Evolutionary conservation across 768 basidiomycete species (phyloP).

Genomic region (Chiua virens): DNA sequence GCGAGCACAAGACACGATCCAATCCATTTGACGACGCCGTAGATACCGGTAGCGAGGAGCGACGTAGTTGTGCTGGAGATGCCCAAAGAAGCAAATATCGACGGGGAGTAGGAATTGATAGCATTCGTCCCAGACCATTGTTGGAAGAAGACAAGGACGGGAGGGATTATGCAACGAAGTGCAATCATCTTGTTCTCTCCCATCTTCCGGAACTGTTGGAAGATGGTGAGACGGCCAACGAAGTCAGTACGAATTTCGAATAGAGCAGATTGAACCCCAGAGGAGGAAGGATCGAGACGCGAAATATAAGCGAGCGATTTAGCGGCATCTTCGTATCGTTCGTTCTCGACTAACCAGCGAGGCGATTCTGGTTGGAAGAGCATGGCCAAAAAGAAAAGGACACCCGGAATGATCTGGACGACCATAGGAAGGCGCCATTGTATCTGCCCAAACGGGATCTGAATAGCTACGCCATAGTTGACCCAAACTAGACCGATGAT

Average conservation of each 20-base stretch:
- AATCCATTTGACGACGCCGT: conserved; percentile 42
- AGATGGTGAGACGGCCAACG: conserved; percentile 28
- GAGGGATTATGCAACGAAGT: conserved; percentile 33
- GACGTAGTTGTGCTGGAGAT: conserved; percentile 30
- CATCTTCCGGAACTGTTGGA: conserved; percentile 33
- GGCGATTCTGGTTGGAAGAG: conserved; percentile 42
- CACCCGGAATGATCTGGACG: conserved; percentile 39
- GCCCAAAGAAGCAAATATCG: conserved; percentile 37
- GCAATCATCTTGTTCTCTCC: conserved; percentile 30
- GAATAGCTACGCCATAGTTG: conserved; percentile 33
- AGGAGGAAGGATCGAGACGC: conserved; percentile 23
- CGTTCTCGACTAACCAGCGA: conserved; percentile 40
- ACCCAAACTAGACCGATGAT: conserved; percentile 31
- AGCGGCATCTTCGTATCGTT: conserved; percentile 35
- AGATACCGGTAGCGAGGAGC: conserved; percentile 41
- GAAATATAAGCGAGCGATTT: conserved; percentile 32
- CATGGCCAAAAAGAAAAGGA: conserved; percentile 37
- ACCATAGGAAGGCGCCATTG: conserved; percentile 42
- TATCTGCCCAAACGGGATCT: conserved; percentile 26
- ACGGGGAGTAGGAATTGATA: conserved; percentile 41
- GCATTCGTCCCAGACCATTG: conserved; percentile 44
- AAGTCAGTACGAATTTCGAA: conserved; percentile 37
- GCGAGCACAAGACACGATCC: conserved; percentile 31
- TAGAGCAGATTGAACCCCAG: conserved; percentile 31
- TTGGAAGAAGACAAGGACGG: conserved; percentile 35